A percentile compares a stretch with the other conserved stretches of the same genome.
Conservation (phyloP, 495 filamentous ascomycete genomes). For the Lophiotrema nucula region DNA sequence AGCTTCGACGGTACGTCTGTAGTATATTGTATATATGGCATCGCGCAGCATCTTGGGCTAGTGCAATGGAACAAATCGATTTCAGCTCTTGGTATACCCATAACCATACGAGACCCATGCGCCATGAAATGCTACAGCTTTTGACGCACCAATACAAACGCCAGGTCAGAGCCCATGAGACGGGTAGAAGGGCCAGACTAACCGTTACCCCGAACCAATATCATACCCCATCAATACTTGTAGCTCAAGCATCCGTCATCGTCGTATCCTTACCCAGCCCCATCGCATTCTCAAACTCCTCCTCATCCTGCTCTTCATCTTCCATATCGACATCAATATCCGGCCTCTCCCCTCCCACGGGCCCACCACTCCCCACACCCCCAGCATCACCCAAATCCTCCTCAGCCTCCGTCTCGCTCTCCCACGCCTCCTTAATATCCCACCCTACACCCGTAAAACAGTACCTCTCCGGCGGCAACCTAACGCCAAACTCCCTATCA, state of each 20-base stretch:
- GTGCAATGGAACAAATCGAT: neutral
- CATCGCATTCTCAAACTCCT: conserved; percentile 36
- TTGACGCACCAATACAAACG: too few species aligned
- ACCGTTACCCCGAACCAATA: too few species aligned
- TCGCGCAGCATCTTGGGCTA: neutral
- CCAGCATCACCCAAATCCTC: conserved; percentile 34
- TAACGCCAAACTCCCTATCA: conserved; percentile 70
- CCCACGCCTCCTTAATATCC: conserved; percentile 79
- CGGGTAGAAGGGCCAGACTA: too few species aligned
- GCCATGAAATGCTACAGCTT: neutral
- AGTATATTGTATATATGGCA: conserved; percentile 3
- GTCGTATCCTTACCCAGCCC: conserved; percentile 40
- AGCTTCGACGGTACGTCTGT: too few species aligned
- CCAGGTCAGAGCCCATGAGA: too few species aligned
- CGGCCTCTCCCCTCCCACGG: conserved; percentile 11
- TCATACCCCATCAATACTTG: too few species aligned
- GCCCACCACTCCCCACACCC: conserved; percentile 2
- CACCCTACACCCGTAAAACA: conserved; percentile 83
- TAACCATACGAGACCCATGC: conserved; percentile 35
- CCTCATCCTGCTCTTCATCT: conserved; percentile 33
- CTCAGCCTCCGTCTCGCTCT: conserved; percentile 50
- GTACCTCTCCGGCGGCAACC: conserved; percentile 87
- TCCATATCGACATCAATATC: conserved; percentile 26
- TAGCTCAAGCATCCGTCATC: conserved; percentile 50
- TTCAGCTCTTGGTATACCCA: conserved; percentile 34